Percentiles rank a stretch among this genome's conserved stretches.
Evolutionary conservation across 176 grass and related monocot species (phyloP).

Genomic region (Cocos nucifera): DNA sequence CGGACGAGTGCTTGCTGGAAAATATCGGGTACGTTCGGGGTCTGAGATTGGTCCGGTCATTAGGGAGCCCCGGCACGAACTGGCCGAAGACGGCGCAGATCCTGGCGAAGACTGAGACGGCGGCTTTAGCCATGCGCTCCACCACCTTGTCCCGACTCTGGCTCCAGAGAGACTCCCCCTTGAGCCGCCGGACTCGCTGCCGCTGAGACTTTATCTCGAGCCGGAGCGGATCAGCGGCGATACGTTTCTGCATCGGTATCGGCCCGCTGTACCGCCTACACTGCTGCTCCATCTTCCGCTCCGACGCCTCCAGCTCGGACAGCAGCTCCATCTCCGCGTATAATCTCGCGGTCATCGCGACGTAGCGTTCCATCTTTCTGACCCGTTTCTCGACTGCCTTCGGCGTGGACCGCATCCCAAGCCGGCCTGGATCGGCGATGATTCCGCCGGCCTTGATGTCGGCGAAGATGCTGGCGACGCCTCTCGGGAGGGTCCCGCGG

Average conservation of each 20-base stretch:
- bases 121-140: slow-evolving; percentile 55
- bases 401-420: slow-evolving; percentile 23
- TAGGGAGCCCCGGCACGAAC: slow-evolving; percentile 44
- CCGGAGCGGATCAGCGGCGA: slow-evolving; percentile 22
- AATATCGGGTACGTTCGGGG: background rate
- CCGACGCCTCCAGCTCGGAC: slow-evolving; percentile 54
- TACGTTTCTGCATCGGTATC: slow-evolving; percentile 37
- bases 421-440: slow-evolving; percentile 28
- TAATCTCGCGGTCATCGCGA: slow-evolving; percentile 28
- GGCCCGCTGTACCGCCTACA: slow-evolving; percentile 67
- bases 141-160: slow-evolving; percentile 31
- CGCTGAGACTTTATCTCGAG: slow-evolving; percentile 39
- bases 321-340: slow-evolving; percentile 73
- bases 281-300: slow-evolving; percentile 47
- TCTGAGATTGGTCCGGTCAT: background rate
- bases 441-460: slow-evolving; percentile 42
- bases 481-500: slow-evolving; percentile 11
- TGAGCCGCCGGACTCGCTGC: slow-evolving; percentile 41
- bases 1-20: slow-evolving; percentile 27
- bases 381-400: slow-evolving; percentile 36
- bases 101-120: slow-evolving; percentile 49
- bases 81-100: slow-evolving; percentile 41
- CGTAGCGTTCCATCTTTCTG: slow-evolving; percentile 59
- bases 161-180: slow-evolving; percentile 59
- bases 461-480: slow-evolving; percentile 43